Evolutionary conservation across 192 early-diverging fungal species (phyloP), one percentile per base, ranked within the genome.

Genomic region (Coemansia sp.): DNA sequence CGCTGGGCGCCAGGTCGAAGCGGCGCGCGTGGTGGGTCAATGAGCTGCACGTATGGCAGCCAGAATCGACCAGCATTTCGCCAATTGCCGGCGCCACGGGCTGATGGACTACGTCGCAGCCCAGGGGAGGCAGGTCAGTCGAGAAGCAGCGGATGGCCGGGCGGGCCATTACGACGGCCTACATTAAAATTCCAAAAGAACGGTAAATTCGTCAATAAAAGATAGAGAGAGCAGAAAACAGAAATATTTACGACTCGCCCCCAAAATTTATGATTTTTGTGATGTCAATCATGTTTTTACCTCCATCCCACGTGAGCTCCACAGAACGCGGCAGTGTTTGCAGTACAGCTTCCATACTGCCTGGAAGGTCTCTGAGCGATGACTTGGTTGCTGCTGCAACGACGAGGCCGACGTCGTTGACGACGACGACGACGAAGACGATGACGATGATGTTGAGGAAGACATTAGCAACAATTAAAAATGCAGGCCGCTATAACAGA

Each of bases 241-340:
- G 13, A 36, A 19, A 31, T 10, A 25, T 6, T 8, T 6, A 8
- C 9, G 41, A 22, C 1, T 17, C 43, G 52, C 33, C 14, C 9
- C 32, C 41, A 15, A 13, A 42, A 31, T 33, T 5, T 18, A 15
- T 3, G 42, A 23, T 29, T 21, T 19, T 30, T 9, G 8, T 8
- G n/a, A 50, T 3, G n/a, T n/a, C n/a, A 6, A 13, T 15, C 10
- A 2, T 23, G 32, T 19, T 18, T 35, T 51, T 39, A 62, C 60
- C 58, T 77, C 67, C 73, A 77, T 77, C 25, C 73, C 73, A 26
- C 67, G 62, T 25, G 62, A 70, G 56, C 73, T 77, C 73, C 73
- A 77, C 45, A 77, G 36, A 0, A 66, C 58, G 31, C 43, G 31
- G 46, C 67, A 77, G 37, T 77, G 67, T 37, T 68, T 69, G 58